Conservation (phyloP, 768 basidiomycete genomes). For the Mycena filopes region DNA sequence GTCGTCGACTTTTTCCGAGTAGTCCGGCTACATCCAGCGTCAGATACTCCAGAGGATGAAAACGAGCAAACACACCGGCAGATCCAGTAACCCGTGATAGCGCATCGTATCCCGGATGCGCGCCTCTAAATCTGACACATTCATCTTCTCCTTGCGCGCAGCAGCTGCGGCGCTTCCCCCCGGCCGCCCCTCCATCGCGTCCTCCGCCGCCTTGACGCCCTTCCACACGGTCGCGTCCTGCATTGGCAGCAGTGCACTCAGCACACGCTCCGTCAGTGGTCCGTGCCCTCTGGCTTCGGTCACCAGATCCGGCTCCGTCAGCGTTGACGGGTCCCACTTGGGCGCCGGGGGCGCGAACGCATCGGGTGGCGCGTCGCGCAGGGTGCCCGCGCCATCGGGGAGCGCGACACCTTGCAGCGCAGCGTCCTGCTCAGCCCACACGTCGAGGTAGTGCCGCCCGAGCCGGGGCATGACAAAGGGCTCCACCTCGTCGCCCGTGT, state of each 20-base stretch:
- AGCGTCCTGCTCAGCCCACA: slow-evolving; percentile 94
- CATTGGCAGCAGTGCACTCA: slow-evolving; percentile 77
- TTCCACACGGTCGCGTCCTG: slow-evolving; percentile 74
- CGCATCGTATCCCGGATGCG: slow-evolving; percentile 81
- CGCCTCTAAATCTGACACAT: slow-evolving; percentile 82
- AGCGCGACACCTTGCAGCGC: slow-evolving; percentile 52
- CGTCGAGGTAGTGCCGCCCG: slow-evolving; percentile 86
- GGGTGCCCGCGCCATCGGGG: slow-evolving; percentile 21
- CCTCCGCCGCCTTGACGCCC: slow-evolving; percentile 85
- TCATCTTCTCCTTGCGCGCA: slow-evolving; percentile 77
- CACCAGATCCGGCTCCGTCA: slow-evolving; percentile 75
- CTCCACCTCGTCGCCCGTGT: slow-evolving; percentile 90
- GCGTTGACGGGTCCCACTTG: slow-evolving; percentile 86
- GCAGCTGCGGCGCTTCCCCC: slow-evolving; percentile 85
- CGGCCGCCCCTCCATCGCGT: slow-evolving; percentile 85
- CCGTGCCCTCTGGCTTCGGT: slow-evolving; percentile 87
- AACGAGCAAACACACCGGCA: slow-evolving; percentile 64
- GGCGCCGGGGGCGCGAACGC: slow-evolving; percentile 63
- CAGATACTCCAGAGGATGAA: slow-evolving; percentile 1
- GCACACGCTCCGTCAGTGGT: slow-evolving; percentile 86
- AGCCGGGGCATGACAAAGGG: slow-evolving; percentile 89
- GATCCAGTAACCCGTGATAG: slow-evolving; percentile 76
- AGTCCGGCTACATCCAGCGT: slow-evolving; percentile 67
- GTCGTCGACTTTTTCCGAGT: slow-evolving; percentile 86
- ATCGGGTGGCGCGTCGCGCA: slow-evolving; percentile 49